These are phyloP conservation scores for Schoenoplectus triqueter DNA, from an alignment of 202 grass and related monocot species.

Conservation along the genomic window DNA sequence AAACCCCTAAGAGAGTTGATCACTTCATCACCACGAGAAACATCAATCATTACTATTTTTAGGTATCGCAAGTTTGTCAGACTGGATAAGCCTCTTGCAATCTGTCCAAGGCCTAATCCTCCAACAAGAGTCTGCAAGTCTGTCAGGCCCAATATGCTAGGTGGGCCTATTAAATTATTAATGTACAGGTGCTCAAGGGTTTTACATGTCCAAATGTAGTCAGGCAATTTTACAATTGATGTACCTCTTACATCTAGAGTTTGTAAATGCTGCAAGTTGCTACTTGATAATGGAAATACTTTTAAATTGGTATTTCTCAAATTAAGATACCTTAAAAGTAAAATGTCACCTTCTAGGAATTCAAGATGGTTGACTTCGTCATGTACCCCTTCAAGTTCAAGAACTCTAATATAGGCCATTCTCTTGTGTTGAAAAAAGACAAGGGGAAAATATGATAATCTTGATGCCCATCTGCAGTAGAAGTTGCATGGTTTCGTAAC, in stretches of 20 bases:
- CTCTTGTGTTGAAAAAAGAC: neutral
- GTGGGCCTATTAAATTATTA: neutral
- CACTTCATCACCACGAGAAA: neutral
- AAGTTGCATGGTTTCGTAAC: neutral
- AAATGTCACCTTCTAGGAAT: neutral
- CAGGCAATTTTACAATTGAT: neutral
- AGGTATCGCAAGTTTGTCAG: neutral
- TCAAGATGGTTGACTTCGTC: neutral
- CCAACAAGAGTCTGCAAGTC: neutral
- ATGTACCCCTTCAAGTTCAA: constrained; percentile 3
- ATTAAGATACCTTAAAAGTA: neutral
- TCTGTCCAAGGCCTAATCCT: neutral
- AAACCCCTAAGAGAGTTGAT: neutral
- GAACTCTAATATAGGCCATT: neutral
- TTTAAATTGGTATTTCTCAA: neutral
- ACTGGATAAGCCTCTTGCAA: neutral
- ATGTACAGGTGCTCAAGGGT: neutral
- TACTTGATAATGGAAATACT: neutral
- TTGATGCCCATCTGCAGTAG: neutral
- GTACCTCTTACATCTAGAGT: constrained; percentile 10
- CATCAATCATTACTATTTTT: neutral
- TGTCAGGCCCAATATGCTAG: neutral
- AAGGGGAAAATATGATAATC: neutral
- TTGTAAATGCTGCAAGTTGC: constrained; percentile 1
- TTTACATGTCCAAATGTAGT: neutral